Evolutionary conservation across 2,329 filamentous ascomycete species (phyloP).

Genomic region (Fusarium heterosporum): DNA sequence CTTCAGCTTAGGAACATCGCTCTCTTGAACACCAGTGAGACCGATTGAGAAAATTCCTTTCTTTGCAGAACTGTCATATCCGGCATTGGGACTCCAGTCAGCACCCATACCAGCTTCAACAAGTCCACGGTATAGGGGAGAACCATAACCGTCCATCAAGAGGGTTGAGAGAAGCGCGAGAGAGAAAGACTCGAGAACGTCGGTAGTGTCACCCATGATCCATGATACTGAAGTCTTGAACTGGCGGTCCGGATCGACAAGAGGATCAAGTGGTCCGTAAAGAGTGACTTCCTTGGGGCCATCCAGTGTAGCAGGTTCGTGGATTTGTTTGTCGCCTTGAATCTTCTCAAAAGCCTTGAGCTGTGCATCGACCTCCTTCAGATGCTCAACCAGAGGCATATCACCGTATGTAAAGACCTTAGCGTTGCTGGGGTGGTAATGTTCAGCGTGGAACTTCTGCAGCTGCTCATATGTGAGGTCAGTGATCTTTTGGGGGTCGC

Average conservation of each 20-base stretch:
- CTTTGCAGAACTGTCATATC: constrained; percentile 83
- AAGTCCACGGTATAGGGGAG: constrained; percentile 87
- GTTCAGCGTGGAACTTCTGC: constrained; percentile 86
- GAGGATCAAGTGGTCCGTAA: constrained; percentile 84
- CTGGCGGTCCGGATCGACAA: constrained; percentile 87
- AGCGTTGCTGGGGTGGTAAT: constrained; percentile 98
- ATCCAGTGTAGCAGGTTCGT: constrained; percentile 77
- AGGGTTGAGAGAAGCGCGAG: constrained; percentile 84
- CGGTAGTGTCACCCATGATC: constrained; percentile 84
- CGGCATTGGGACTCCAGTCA: constrained; percentile 94
- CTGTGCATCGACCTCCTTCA: constrained; percentile 81
- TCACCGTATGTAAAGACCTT: constrained; percentile 97
- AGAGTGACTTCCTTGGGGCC: constrained; percentile 78
- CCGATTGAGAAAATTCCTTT: constrained; percentile 90
- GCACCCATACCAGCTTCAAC: constrained; percentile 91
- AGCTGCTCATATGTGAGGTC: constrained; percentile 93
- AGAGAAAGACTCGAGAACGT: constrained; percentile 90
- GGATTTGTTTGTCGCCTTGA: constrained; percentile 76
- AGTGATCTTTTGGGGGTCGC: constrained; percentile 95
- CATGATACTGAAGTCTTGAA: constrained; percentile 95
- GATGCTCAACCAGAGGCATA: constrained; percentile 84
- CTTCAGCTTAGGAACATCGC: constrained; percentile 82
- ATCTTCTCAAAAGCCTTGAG: constrained; percentile 80
- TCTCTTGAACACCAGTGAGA: constrained; percentile 86
- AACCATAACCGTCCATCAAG: constrained; percentile 93